Conservation (phyloP, 1,284 basidiomycete genomes). For the Trichosporon asahii region DNA sequence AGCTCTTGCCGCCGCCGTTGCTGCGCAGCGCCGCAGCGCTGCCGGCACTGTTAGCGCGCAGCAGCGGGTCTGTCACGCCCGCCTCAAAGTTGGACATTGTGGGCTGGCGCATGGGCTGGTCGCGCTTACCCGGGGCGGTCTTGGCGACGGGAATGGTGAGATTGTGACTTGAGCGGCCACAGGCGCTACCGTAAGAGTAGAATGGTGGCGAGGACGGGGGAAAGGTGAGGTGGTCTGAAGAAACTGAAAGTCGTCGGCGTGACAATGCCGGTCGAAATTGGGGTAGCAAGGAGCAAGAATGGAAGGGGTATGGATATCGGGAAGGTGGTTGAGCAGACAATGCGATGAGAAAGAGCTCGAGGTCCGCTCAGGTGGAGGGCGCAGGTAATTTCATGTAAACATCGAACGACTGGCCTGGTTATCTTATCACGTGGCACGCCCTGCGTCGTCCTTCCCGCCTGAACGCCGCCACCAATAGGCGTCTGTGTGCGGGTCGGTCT, state of each 20-base stretch:
- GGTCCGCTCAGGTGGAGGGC: not conserved
- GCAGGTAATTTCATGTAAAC: constrained; percentile 1
- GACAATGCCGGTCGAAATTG: not conserved
- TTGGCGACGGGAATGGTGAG: not conserved
- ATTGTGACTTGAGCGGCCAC: not conserved
- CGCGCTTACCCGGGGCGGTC: not conserved
- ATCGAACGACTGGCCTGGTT: not conserved
- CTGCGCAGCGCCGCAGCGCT: not conserved
- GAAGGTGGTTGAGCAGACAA: not conserved
- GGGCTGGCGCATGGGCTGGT: not conserved
- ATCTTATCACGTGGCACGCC: constrained; percentile 1
- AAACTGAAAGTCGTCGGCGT: not conserved
- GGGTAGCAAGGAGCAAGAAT: not conserved
- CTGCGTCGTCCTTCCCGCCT: not conserved
- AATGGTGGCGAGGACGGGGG: not conserved
- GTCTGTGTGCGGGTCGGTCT: not conserved
- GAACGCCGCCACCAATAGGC: not conserved
- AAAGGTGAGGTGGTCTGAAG: not conserved
- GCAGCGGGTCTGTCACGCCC: constrained; percentile 6
- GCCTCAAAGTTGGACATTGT: not conserved
- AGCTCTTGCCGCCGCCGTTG: not conserved
- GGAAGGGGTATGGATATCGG: not conserved
- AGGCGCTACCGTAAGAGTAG: not conserved
- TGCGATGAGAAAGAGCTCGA: not conserved
- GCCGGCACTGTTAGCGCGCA: not conserved